Evolutionary conservation across 2,329 filamentous ascomycete species (phyloP).

Genomic region (Simplicillium aogashimaense): DNA sequence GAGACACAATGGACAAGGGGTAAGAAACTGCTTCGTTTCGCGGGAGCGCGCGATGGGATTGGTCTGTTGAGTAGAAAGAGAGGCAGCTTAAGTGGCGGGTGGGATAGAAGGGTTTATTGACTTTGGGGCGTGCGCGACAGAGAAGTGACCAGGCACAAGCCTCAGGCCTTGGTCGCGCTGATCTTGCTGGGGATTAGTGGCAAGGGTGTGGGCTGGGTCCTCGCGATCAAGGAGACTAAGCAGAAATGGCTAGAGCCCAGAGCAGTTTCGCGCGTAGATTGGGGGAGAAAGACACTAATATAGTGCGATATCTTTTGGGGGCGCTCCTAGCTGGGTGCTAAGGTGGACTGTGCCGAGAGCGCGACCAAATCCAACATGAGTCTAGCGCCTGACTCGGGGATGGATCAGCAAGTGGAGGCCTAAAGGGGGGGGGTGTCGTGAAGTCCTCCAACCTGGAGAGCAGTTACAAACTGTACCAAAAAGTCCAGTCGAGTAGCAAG

Average conservation of each 20-base stretch:
- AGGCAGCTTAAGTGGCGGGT: slow-evolving; percentile 12
- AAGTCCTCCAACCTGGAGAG: not conserved
- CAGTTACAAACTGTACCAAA: no score
- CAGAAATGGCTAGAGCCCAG: slow-evolving; percentile 10
- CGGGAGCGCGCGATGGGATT: no score
- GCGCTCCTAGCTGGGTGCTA: no score
- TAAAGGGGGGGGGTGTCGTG: not conserved
- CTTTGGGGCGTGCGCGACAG: slow-evolving; percentile 14
- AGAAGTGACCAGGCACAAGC: slow-evolving; percentile 19
- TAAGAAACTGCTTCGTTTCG: no score
- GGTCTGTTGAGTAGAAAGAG: slow-evolving; percentile 3
- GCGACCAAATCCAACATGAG: slow-evolving; percentile 3
- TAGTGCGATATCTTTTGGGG: slow-evolving; percentile 27
- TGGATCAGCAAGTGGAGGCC: slow-evolving; percentile 1
- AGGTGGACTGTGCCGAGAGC: not conserved
- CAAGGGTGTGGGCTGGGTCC: slow-evolving; percentile 19
- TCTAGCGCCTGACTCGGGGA: slow-evolving; percentile 5
- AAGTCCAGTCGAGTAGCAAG: no score
- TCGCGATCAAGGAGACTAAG: slow-evolving; percentile 14
- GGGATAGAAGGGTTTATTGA: slow-evolving; percentile 12
- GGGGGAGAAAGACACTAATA: slow-evolving; percentile 29
- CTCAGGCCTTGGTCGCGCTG: slow-evolving; percentile 20
- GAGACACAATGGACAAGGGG: no score
- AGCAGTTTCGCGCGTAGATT: slow-evolving; percentile 17
- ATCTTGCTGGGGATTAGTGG: slow-evolving; percentile 19